Evolutionary conservation across 2,329 filamentous ascomycete genomes (phyloP).

Genomic region (Arthroderma sp.): DNA sequence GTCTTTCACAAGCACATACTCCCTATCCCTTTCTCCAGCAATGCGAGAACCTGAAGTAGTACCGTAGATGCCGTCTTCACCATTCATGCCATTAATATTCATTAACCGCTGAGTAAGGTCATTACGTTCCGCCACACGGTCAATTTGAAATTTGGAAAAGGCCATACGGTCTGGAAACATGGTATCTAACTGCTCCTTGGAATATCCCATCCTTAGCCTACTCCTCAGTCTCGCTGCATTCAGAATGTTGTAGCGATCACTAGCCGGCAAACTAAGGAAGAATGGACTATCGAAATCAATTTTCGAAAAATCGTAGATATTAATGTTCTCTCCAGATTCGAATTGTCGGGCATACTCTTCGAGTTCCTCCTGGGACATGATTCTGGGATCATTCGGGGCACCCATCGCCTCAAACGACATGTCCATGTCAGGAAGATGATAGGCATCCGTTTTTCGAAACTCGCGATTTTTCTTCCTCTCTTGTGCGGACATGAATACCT

Average conservation of each 20-base stretch:
- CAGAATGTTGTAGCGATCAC: slow-evolving; percentile 91
- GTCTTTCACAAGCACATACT: slow-evolving; percentile 94
- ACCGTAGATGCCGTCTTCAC: slow-evolving; percentile 55
- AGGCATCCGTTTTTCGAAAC: slow-evolving; percentile 86
- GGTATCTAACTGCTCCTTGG: slow-evolving; percentile 83
- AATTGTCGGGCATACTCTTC: slow-evolving; percentile 92
- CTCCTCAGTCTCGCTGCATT: slow-evolving; percentile 85
- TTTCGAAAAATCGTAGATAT: slow-evolving; percentile 88
- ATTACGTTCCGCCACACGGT: slow-evolving; percentile 82
- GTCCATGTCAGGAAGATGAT: slow-evolving; percentile 81
- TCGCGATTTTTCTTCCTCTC: slow-evolving; percentile 61
- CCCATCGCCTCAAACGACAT: slow-evolving; percentile 72
- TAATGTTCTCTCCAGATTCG: slow-evolving; percentile 77
- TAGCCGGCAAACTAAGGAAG: slow-evolving; percentile 77
- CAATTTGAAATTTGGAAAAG: slow-evolving; percentile 92
- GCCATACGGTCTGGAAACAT: slow-evolving; percentile 99
- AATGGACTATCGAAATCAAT: slow-evolving; percentile 96
- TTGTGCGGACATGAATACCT: slow-evolving; percentile 64
- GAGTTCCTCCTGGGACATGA: slow-evolving; percentile 91
- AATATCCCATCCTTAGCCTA: slow-evolving; percentile 84
- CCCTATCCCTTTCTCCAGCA: slow-evolving; percentile 66
- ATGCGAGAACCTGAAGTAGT: slow-evolving; percentile 42
- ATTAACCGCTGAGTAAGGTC: slow-evolving; percentile 89
- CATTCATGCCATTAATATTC: slow-evolving; percentile 83
- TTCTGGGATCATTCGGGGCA: slow-evolving; percentile 77